phyloP scores from a whole-genome alignment of 768 basidiomycete species.

The Xanthoconium purpureum region DNA sequence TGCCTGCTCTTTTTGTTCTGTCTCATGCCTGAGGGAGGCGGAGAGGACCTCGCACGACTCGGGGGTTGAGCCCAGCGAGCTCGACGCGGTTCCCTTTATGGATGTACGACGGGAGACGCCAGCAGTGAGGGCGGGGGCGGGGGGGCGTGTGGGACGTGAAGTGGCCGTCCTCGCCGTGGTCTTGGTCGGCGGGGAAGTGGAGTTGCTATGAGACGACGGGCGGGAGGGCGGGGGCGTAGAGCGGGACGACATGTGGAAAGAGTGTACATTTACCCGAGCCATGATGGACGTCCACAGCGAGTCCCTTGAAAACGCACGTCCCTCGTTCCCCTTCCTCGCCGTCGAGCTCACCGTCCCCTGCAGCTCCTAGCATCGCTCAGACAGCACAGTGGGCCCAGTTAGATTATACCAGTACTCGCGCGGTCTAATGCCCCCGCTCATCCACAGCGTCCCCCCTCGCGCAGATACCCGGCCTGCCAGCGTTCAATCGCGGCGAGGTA shows the following conservation, averaged over 20 bases:
- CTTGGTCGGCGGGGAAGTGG: slow-evolving; percentile 42
- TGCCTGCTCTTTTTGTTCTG: slow-evolving; percentile 80
- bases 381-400: slow-evolving; percentile 32
- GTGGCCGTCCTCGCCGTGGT: slow-evolving; percentile 39
- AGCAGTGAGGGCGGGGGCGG: slow-evolving; percentile 38
- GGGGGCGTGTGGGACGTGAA: slow-evolving; percentile 56
- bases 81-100: slow-evolving; percentile 41
- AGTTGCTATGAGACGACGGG: slow-evolving; percentile 41
- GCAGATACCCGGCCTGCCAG: slow-evolving; percentile 18
- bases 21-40: slow-evolving; percentile 69
- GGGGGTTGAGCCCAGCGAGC: slow-evolving; percentile 34
- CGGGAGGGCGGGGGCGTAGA: slow-evolving; percentile 44
- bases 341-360: slow-evolving; percentile 4
- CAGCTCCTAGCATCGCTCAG: slow-evolving; percentile 46
- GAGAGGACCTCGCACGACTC: slow-evolving; percentile 57
- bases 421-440: no score
- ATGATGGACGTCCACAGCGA: slow-evolving; percentile 25
- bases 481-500: slow-evolving; percentile 55
- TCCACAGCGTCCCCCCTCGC: slow-evolving; percentile 29
- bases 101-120: slow-evolving; percentile 49
- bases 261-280: slow-evolving; percentile 1
- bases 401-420: neutral
- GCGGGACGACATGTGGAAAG: slow-evolving; percentile 40
- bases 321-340: neutral
- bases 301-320: slow-evolving; percentile 34